Evolutionary conservation across 202 grass and related monocot species (phyloP).

Genomic region (Cymbopogon flexuosus): DNA sequence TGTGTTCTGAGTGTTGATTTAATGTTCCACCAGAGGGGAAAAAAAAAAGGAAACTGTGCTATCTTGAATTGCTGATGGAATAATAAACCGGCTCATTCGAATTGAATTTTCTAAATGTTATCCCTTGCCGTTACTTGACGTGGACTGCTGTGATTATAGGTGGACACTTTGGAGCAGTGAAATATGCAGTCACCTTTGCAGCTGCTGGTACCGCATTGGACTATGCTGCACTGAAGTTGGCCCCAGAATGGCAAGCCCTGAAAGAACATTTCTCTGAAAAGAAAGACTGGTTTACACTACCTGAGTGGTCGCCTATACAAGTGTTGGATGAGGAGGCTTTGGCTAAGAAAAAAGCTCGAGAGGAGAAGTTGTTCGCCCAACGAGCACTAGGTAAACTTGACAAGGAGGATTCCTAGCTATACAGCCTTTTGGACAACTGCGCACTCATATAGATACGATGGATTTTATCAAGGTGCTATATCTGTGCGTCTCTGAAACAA

Average conservation of each 20-base stretch:
- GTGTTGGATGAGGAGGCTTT: constrained; percentile 81
- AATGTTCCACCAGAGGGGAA: neutral
- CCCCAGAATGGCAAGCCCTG: constrained; percentile 46
- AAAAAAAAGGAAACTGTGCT: neutral
- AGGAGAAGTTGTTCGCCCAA: constrained; percentile 51
- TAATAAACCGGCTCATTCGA: neutral
- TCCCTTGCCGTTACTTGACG: neutral
- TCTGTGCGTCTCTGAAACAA: neutral
- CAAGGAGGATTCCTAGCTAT: constrained; percentile 52
- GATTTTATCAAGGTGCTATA: neutral
- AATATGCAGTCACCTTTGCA: constrained; percentile 63
- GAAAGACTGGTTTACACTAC: constrained; percentile 59
- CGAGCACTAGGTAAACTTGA: constrained; percentile 53
- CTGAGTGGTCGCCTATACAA: constrained; percentile 79
- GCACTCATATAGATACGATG: neutral
- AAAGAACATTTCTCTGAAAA: constrained; percentile 39
- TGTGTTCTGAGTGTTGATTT: neutral
- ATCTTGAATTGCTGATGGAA: neutral
- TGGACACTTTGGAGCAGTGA: constrained; percentile 66
- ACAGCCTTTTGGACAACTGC: neutral
- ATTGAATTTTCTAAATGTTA: neutral
- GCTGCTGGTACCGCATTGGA: constrained; percentile 64
- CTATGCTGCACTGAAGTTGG: constrained; percentile 42
- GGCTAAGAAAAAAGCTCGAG: constrained; percentile 66
- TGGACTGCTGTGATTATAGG: constrained; percentile 35